Evolutionary conservation across 805 yeast genomes (phyloP), one percentile per base, ranked within the genome.

Genomic region (Sugiyamaella floridensis): DNA sequence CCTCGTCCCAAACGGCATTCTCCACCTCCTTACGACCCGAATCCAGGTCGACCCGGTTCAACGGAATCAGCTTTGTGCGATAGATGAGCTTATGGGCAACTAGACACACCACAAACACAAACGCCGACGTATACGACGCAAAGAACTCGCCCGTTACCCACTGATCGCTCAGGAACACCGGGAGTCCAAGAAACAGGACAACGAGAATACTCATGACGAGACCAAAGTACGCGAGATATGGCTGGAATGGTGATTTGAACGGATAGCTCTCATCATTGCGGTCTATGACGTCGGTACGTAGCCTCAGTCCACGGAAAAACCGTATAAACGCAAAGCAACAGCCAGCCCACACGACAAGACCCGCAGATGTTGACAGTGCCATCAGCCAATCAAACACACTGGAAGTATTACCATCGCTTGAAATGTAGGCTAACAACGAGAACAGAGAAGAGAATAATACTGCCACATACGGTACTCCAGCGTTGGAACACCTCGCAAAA

Each of bases 1-100:
- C 87, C 53, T 87, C 93, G 58, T 83, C 88, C 95, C 95, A 87
- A 19, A 82, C 80, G 57, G 79, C 79, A 47, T 89, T 72, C 67
- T 89, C 96, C 69, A 83, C 80, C 64, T 88, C 96, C 48, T 93
- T 75, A 60, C 96, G 73, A 1, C 96, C 96, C 0, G 88, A 78
- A 66, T 89, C 96, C 64, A 85, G 76, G 66, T 89, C 95, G 55
- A 88, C 65, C 45, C 86, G 83, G 59, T 85, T 90, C 45, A 86
- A 69, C 48, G 86, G 76, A 49, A 81, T 86, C 10, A 83, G 71
- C 57, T 80, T 77, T 1, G 90, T 82, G 9, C 87, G 80, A 54
- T 81, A 77, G 14, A 81, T 62, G 0, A 81, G 43, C 61, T 81
- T 82, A 67, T 84, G 83, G 1, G 80, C 77, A 29, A 73, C 15